Evolutionary conservation across 768 basidiomycete species (phyloP).

Genomic region (Floccularia luteovirens): DNA sequence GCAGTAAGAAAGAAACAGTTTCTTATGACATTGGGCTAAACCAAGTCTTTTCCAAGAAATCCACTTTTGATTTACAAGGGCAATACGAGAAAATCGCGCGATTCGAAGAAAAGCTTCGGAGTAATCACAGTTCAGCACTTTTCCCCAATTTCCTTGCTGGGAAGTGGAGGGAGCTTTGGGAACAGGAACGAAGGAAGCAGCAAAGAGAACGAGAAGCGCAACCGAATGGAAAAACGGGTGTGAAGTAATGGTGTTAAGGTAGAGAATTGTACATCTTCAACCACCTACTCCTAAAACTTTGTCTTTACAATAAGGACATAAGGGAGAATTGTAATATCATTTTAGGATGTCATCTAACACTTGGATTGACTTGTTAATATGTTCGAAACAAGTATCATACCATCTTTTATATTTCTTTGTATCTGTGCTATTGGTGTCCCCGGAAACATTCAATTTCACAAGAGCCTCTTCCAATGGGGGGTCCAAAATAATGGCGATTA

Average conservation of each 20-base stretch:
- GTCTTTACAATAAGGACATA: neutral
- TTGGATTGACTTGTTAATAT: constrained; percentile 39
- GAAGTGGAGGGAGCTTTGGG: constrained; percentile 48
- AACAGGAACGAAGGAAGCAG: constrained; percentile 28
- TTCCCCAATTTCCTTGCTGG: constrained; percentile 57
- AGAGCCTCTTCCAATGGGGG: constrained; percentile 21
- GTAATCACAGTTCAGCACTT: constrained; percentile 42
- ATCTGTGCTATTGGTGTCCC: constrained; percentile 3
- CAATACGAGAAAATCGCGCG: constrained; percentile 54
- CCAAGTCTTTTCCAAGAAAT: constrained; percentile 21
- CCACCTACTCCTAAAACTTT: neutral
- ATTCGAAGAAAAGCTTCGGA: constrained; percentile 51
- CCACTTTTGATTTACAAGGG: constrained; percentile 47
- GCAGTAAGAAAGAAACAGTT: constrained; percentile 29
- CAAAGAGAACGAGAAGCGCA: constrained; percentile 13
- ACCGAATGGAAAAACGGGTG: constrained; percentile 22
- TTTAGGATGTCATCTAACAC: constrained; percentile 18
- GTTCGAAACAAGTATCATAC: constrained; percentile 60
- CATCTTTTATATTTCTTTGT: constrained; percentile 40
- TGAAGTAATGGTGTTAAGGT: constrained; percentile 22
- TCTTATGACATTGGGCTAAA: neutral
- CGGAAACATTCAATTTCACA: constrained; percentile 17
- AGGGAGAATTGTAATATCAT: neutral
- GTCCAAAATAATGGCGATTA: constrained; percentile 16
- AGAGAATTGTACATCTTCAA: neutral